Conservation (phyloP, 2,329 filamentous ascomycete genomes). For the Penicillium griseofulvum region DNA sequence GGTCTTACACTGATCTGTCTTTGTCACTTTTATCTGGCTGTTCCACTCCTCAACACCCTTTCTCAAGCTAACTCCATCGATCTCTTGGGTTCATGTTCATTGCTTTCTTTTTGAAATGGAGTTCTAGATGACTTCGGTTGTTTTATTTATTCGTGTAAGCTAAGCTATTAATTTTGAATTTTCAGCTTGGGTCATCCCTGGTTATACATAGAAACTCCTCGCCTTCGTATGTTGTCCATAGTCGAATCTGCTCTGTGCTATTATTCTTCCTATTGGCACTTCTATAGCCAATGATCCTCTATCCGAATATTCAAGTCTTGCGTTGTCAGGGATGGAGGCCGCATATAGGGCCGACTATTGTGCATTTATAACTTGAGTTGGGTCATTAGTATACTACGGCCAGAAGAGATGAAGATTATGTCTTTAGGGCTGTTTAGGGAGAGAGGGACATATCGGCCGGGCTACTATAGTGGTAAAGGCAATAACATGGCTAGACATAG, state of each 20-base stretch:
- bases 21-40: slow-evolving; percentile 7
- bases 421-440: background rate
- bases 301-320: too few species aligned
- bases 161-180: background rate
- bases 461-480: too few species aligned
- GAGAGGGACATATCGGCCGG: too few species aligned
- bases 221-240: background rate
- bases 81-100: background rate
- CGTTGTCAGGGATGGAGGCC: too few species aligned
- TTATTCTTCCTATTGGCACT: background rate
- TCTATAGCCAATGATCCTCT: background rate
- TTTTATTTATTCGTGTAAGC: slow-evolving; percentile 6
- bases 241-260: background rate
- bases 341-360: too few species aligned
- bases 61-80: background rate
- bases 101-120: slow-evolving; percentile 4
- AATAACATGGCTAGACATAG: background rate
- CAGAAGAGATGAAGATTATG: background rate
- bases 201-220: background rate
- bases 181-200: background rate
- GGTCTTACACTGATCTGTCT: background rate
- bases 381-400: background rate
- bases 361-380: background rate
- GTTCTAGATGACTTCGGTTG: slow-evolving; percentile 4
- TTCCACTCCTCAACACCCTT: slow-evolving; percentile 5